Evolutionary conservation across 257 asterid species (phyloP).

Genomic region (Ilex aquifolium): DNA sequence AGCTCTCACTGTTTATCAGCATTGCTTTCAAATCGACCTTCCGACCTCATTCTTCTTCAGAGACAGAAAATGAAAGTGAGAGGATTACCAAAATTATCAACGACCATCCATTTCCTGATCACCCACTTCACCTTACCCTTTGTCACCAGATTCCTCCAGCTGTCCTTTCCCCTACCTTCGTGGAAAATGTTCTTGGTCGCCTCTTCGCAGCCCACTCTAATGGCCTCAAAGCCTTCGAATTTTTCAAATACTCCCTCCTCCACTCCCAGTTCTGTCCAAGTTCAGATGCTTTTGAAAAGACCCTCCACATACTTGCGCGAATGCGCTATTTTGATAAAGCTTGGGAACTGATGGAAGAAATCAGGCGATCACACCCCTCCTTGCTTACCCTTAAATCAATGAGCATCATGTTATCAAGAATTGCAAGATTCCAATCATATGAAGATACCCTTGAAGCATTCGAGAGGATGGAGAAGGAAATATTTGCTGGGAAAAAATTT

Average conservation of each 20-base stretch:
- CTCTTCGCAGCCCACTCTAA: conserved; percentile 79
- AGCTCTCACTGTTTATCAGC: conserved; percentile 7
- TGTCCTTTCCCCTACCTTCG: conserved; percentile 44
- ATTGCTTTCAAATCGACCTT: conserved; percentile 13
- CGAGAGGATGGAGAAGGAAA: conserved; percentile 62
- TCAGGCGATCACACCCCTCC: conserved; percentile 46
- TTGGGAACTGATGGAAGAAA: conserved; percentile 63
- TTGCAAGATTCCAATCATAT: conserved; percentile 66
- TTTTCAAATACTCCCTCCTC: conserved; percentile 58
- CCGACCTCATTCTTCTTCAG: conserved; percentile 31
- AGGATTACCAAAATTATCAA: conserved; percentile 47
- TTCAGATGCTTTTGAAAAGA: conserved; percentile 83
- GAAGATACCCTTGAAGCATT: conserved; percentile 76
- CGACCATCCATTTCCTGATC: conserved; percentile 62
- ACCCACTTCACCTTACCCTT: conserved; percentile 50
- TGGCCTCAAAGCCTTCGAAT: conserved; percentile 82
- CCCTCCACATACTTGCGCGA: conserved; percentile 77
- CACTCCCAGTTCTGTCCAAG: conserved; percentile 48
- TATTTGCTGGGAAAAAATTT: conserved; percentile 45
- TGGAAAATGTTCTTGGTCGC: conserved; percentile 68
- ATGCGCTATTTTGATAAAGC: conserved; percentile 88
- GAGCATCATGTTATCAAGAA: conserved; percentile 82
- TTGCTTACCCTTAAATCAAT: conserved; percentile 77
- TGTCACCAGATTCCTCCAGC: conserved; percentile 30
- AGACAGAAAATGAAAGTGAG: conserved; percentile 22